Percentiles rank a stretch among this genome's conserved stretches.
phyloP scores from a whole-genome alignment of 352 stramenopile species.

The Aphanomyces euteiches region DNA sequence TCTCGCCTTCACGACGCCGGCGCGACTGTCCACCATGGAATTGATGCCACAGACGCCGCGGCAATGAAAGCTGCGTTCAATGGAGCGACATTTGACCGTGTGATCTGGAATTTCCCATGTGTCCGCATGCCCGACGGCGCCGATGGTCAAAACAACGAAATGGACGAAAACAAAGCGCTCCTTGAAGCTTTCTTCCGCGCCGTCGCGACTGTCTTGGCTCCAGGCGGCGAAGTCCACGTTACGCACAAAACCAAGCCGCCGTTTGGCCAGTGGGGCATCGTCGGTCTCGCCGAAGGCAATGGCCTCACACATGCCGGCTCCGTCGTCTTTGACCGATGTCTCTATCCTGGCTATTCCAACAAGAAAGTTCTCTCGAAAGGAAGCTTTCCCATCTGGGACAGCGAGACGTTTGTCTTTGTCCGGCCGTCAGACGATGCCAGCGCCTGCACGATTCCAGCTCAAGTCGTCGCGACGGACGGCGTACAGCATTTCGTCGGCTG shows the following conservation, averaged over 20 bases:
- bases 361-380: constrained; percentile 95
- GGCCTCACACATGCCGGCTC: constrained; percentile 56
- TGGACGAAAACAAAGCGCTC: constrained; percentile 93
- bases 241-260: constrained; percentile 96
- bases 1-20: constrained; percentile 52
- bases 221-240: constrained; percentile 88
- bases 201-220: constrained; percentile 42
- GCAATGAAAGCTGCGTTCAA: constrained; percentile 57
- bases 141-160: constrained; percentile 95
- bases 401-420: constrained; percentile 91
- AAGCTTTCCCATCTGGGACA: constrained; percentile 95
- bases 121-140: constrained; percentile 85
- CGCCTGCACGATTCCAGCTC: not conserved
- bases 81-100: constrained; percentile 76
- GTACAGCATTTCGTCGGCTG: constrained; percentile 22
- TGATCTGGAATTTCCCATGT: constrained; percentile 98
- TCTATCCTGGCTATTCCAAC: constrained; percentile 92
- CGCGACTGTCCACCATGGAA: constrained; percentile 66
- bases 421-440: constrained; percentile 6
- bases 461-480: not conserved
- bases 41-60: constrained; percentile 85
- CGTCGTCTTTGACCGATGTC: constrained; percentile 90
- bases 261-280: constrained; percentile 85
- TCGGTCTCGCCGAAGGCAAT: constrained; percentile 55
- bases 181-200: constrained; percentile 85